Conservation (phyloP, 176 grass and related monocot genomes). For the Hordeum marinum region DNA sequence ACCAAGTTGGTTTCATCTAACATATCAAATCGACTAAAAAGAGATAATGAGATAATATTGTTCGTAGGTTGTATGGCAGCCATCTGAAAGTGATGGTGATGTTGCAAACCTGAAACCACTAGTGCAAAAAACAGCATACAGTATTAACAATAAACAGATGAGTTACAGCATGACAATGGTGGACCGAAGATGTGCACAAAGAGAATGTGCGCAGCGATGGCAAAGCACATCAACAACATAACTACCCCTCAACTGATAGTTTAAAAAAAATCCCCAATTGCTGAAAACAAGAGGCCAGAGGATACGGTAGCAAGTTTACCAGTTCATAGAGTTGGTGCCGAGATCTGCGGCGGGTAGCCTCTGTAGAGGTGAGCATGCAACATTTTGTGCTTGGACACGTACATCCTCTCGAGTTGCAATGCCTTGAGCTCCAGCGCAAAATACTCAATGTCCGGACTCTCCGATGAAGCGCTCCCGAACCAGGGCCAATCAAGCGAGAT, state of each 20-base stretch:
- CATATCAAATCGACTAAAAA: not conserved
- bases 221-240: not conserved
- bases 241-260: not conserved
- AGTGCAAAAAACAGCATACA: not conserved
- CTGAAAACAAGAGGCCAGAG: not conserved
- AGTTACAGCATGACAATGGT: not conserved
- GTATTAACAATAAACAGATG: not conserved
- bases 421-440: conserved; percentile 15
- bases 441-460: not conserved
- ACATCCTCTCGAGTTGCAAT: not conserved
- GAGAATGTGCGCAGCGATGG: not conserved
- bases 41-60: too few relatives aligned
- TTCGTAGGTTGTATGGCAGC: not conserved
- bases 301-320: conserved; percentile 5
- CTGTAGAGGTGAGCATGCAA: not conserved
- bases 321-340: conserved; percentile 14
- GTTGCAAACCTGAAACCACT: not conserved
- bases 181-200: not conserved
- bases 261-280: not conserved
- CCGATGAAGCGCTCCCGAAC: not conserved
- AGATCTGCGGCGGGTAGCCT: conserved; percentile 20
- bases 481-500: not conserved
- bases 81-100: too few relatives aligned
- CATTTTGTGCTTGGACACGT: not conserved
- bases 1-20: not conserved